Evolutionary conservation across 2,329 filamentous ascomycete genomes (phyloP).

Genomic region (Pestalotiopsis sp.): DNA sequence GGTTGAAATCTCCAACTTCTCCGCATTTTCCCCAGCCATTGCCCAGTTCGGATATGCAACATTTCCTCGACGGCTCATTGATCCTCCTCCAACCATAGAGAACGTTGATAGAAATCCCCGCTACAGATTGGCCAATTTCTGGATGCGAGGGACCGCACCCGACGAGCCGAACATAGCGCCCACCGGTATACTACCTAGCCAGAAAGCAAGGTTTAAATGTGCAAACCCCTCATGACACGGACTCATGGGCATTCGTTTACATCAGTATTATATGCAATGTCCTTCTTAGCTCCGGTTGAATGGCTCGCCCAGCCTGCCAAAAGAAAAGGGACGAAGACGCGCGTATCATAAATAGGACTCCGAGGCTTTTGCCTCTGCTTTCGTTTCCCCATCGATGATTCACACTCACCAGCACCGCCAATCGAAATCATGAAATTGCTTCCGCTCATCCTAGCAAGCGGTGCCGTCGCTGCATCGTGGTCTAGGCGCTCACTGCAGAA

Average conservation of each 20-base stretch:
- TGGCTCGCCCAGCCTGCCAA: neutral
- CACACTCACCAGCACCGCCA: neutral
- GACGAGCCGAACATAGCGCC: neutral
- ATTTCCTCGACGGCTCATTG: constrained; percentile 7
- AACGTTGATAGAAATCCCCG: neutral
- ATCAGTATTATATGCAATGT: neutral
- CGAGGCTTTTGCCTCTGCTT: neutral
- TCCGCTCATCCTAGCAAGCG: constrained; percentile 6
- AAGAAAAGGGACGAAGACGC: neutral
- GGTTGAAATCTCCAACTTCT: constrained; percentile 6
- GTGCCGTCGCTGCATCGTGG: constrained; percentile 18
- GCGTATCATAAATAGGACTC: neutral
- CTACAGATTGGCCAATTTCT: neutral
- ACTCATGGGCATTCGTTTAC: neutral
- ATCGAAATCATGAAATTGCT: neutral
- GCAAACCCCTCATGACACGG: constrained; percentile 6
- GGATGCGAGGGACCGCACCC: neutral
- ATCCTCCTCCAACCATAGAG: constrained; percentile 11
- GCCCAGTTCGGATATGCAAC: neutral
- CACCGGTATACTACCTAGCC: neutral
- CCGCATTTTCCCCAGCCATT: constrained; percentile 4
- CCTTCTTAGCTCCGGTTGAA: neutral
- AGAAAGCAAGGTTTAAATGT: neutral
- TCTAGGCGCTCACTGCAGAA: constrained; percentile 33
- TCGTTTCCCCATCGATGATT: neutral